Evolutionary conservation across 805 yeast species (phyloP), one percentile per base, ranked within the genome.

Genomic region (Hanseniaspora singularis): DNA sequence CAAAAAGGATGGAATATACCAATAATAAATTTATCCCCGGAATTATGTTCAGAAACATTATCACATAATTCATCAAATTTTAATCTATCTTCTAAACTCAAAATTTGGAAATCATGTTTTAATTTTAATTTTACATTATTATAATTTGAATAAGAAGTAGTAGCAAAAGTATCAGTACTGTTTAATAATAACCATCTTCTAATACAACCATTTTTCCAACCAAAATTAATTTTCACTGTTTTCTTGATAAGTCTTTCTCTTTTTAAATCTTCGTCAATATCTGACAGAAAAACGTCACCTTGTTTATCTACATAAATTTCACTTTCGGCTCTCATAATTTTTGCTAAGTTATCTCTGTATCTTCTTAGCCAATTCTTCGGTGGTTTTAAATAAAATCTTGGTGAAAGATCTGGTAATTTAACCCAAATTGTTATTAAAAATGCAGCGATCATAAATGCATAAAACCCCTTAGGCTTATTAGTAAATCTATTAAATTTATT

Each of bases 1-100:
- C 96, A 87, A 55, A 80, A 83, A 0, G 98, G 98, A 64, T 92
- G 99, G 67, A 92, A 87, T 57, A 82, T 88, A 5, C 97, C 99
- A 59, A 68, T 23, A 16, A 48, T 41, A 15, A 34, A 41, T 23
- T 48, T 48, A 7, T 48, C 24, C 15, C 26, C 22, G 4, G 43
- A 15, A 33, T 48, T 38, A 16, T 36, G 47, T 14, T 27, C 19
- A 11, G 23, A 14, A 2, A 32, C 40, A 22, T 42, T 48, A 6
- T 26, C 37, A 27, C 46, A 40, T n/a, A 48, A 23, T 12, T 37
- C 26, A 16, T 30, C 31, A 23, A 37, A 48, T 14, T 38, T 27
- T 18, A 40, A 27, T 42, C 47, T 48, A 22, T 48, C 50, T 22
- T 26, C 19, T 3, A 40, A 26, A 22, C 39, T 26, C 28, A 48